Base-by-base conservation (phyloP, 1,284 basidiomycete species). In the Pyrrhoderma lamaoense region DNA sequence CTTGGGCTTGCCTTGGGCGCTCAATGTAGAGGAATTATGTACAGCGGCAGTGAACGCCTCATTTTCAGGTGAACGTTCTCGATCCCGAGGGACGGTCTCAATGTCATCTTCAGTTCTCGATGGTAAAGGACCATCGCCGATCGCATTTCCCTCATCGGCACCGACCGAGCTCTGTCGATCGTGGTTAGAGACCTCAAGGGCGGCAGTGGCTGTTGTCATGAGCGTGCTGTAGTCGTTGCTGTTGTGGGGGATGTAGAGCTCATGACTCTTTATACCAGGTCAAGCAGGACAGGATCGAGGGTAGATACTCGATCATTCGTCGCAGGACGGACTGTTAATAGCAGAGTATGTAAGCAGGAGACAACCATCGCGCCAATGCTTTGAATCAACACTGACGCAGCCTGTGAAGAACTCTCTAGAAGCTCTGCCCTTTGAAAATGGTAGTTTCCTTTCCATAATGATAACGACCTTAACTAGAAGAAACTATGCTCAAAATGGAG, bases 321-420 rank as follows among this genome's bases (percentile, higher is more conserved):
- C 27, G 27, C 27, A 31, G 27, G 27, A 5, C 5, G 11, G 27
- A 31, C 19, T 40, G 38, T 16, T 16, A 16, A 47, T 47, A 36
- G 46, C 27, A 21, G 35, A 18, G 37, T 19, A 47, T 47, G 36
- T 47, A 47, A 47, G 46, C 46, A 21, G 25, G 9, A 23, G 16
- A 38, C 31, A 1, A 36, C 14, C 37, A 47, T 47, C 46, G 42
- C 42, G 25, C 42, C 25, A 21, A 19, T 23, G 42, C 19, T 43
- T 42, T 23, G 19, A 43, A 25, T 16, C 11, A 31, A 31, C 11
- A 31, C 11, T 31, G 27, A 31, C 27, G 27, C 11, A 31, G 5
- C 27, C 11, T 11, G 27, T 31, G 27, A 13, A 21, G 42, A 43
- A 43, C 42, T 21, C 42, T 43, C 42, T 43, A 43, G 42, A 43